Evolutionary conservation across 352 stramenopile species (phyloP), one percentile per base, ranked within the genome.

Genomic region (Phytophthora pini): DNA sequence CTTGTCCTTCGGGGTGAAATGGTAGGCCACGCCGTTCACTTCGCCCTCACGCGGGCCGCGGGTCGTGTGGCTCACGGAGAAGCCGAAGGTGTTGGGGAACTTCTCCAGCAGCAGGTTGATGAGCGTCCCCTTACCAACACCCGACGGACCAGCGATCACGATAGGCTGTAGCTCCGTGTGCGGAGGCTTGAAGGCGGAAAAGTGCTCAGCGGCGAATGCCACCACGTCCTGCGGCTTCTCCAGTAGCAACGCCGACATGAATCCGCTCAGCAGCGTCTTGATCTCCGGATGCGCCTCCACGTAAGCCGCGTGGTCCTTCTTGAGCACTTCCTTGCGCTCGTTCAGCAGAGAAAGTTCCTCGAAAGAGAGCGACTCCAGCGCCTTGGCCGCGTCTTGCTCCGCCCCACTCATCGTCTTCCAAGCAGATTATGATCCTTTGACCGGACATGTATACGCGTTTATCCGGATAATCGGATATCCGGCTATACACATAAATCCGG

Each of bases 11-110:
- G 87, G 86, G 20, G 87, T 93, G 78, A 99, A 99, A 72, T 99
- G 91, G 76, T 99, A 99, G 57, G 98, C 89, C 17, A 98, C 87
- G 27, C 97, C 97, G 75, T 99, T 77, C n/a, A 89, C 79, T 76
- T 99, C 98, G 27, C 97, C 89, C 27, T 91, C 71, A 11, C 98
- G 90, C 13, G 98, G 97, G 10, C 81, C 87, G 41, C 98, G 89
- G 11, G 98, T 99, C 38, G 98, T 99, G 74, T 99, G 97, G 61
- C 94, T 99, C 61, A 99, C 97, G 4, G 88, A 98, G 65, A 99
- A 99, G 44, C 94, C 96, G 73, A 99, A 98, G 12, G 84, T 70
- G 6, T 82, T 56, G 12, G 92, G 90, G 57, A 88, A 97, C 46
- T 93, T 75, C 54, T 81, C 68, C 55, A 98, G 78, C 9, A 99